Evolutionary conservation across 768 basidiomycete species (phyloP), one percentile per base, ranked within the genome.

Genomic region (Stropharia rugosoannulata): DNA sequence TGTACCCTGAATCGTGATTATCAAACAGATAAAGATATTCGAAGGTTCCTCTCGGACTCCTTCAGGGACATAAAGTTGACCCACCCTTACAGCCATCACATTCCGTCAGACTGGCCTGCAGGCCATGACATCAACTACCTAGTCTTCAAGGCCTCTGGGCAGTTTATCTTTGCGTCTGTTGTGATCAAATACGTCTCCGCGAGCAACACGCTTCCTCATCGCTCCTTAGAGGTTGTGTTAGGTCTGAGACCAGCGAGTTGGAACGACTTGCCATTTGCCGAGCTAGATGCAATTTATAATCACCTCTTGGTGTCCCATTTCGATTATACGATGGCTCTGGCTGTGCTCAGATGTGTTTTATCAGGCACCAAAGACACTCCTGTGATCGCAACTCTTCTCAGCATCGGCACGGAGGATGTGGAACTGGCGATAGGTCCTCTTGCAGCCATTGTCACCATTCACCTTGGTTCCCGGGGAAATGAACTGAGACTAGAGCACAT

Each of bases 241-340:
- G 49, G 48, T 10, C 36, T 62, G 45, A 43, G 55, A 51, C 2
- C 43, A 58, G 49, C 44, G 55, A 3, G 62, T 58, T 22, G 2
- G 2, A 18, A 25, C 29, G 16, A 18, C 16, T 15, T 22, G 19
- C 42, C 42, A 18, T 44, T 44, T 22, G 42, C 42, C 6, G 16
- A 44, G 22, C 42, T 44, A 3, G 42, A 44, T 16, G 42, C 42
- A 3, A 32, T 62, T 16, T 62, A 62, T 47, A 13, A 2, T 4
- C 38, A 55, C 22, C 53, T 62, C 13, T 44, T 62, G 22, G 22
- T 2, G 22, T 22, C 22, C 4, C 22, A 22, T 22, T 22, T 22
- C 22, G 4, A 22, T 22, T 4, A 22, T 22, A 22, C 22, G 22
- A 22, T 22, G 22, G 22, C 4, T 22, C 22, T 22, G 22, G 22